Evolutionary conservation across 179 eudicot species (phyloP).

Genomic region (Amaranthus tricolor): DNA sequence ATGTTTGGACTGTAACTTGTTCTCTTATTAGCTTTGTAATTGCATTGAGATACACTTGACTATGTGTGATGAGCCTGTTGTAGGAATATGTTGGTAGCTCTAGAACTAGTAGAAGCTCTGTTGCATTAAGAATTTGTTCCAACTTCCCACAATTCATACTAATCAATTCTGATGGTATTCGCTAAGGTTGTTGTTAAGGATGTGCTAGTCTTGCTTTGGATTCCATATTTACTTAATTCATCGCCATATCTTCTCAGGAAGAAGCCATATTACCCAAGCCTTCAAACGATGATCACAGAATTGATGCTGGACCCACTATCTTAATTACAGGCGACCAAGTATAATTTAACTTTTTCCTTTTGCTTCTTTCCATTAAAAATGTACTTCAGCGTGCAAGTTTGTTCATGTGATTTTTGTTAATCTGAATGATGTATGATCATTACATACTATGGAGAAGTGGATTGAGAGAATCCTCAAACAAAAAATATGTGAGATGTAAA

Average conservation of each 20-base stretch:
- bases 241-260: slow-evolving; percentile 41
- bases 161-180: slow-evolving; percentile 11
- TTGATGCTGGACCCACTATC: slow-evolving; percentile 40
- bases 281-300: slow-evolving; percentile 34
- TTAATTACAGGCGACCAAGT: slow-evolving; percentile 55
- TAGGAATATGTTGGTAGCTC: background rate
- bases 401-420: background rate
- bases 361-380: slow-evolving; percentile 12
- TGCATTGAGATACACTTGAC: background rate
- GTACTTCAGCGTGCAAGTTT: slow-evolving; percentile 5
- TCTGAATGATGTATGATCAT: background rate
- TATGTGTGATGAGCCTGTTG: slow-evolving; percentile 5
- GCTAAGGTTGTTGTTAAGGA: slow-evolving; percentile 5
- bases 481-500: background rate
- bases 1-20: background rate
- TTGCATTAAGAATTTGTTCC: slow-evolving; percentile 1
- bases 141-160: slow-evolving; percentile 7
- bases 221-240: slow-evolving; percentile 31
- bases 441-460: background rate
- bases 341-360: slow-evolving; percentile 23
- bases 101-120: slow-evolving; percentile 5
- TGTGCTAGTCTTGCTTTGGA: slow-evolving; percentile 15
- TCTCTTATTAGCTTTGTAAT: background rate
- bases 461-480: background rate
- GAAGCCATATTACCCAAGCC: slow-evolving; percentile 36